Evolutionary conservation across 306 rosid species (phyloP).

Genomic region (Sicyos baderoa): DNA sequence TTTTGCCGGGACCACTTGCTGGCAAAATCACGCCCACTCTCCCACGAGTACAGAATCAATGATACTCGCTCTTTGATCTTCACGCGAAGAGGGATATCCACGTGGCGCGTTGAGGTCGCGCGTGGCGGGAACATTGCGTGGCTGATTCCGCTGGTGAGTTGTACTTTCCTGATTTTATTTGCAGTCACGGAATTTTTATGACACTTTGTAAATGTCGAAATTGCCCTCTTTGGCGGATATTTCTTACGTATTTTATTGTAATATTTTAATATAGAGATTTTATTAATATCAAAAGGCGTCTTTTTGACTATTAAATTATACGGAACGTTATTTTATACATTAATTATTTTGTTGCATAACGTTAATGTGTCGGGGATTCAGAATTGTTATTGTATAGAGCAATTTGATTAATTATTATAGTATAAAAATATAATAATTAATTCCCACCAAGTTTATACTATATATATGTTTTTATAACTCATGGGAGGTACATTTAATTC

Average conservation of each 20-base stretch:
- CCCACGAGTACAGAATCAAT: background rate
- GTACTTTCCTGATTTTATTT: background rate
- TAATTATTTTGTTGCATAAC: background rate
- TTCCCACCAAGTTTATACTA: no score
- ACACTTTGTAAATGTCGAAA: background rate
- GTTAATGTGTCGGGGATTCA: background rate
- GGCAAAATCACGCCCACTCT: background rate
- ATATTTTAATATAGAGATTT: background rate
- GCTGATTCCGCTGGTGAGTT: background rate
- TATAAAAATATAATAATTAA: background rate
- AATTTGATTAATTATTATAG: background rate
- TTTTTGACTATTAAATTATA: background rate
- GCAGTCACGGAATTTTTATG: constrained; percentile 1
- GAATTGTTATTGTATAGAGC: background rate
- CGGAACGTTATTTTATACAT: background rate
- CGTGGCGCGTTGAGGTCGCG: background rate
- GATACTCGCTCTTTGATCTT: background rate
- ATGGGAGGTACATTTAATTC: no score
- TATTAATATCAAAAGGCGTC: background rate
- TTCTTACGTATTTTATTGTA: background rate
- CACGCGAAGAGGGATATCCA: background rate
- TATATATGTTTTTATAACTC: no score
- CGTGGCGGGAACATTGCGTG: background rate
- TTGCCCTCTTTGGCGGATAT: background rate
- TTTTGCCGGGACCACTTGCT: background rate